A percentile compares a stretch with the other conserved stretches of the same genome.
phyloP scores from a whole-genome alignment of 2,329 filamentous ascomycete genomes.

The Elsinoe batatas region DNA sequence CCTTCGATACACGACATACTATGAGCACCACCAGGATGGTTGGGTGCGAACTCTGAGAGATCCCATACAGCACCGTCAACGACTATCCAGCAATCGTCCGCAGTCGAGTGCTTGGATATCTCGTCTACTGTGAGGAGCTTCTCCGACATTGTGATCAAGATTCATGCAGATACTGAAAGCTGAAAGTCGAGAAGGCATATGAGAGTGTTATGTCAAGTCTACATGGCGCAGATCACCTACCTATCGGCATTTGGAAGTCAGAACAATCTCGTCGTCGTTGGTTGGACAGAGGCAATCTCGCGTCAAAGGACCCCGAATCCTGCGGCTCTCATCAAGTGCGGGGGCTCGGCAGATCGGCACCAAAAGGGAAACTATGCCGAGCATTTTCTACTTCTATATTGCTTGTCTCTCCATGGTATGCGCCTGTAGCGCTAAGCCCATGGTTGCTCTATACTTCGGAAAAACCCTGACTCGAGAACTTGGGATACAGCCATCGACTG shows the following conservation, averaged over 20 bases:
- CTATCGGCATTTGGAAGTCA: neutral
- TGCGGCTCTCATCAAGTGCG: neutral
- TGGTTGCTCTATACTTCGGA: no score
- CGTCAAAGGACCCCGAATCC: constrained; percentile 1
- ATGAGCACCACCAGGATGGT: constrained; percentile 51
- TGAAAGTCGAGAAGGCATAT: neutral
- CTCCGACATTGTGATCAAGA: neutral
- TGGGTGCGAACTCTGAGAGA: constrained; percentile 54
- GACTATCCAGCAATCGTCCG: constrained; percentile 51
- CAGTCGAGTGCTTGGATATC: constrained; percentile 25
- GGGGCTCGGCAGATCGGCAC: neutral
- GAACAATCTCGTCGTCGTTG: neutral
- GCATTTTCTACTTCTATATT: neutral
- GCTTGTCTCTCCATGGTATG: no score
- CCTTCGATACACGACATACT: constrained; percentile 26
- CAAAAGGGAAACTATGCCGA: constrained; percentile 1
- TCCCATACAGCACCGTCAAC: constrained; percentile 60
- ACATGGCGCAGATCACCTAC: neutral
- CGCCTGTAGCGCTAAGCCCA: no score
- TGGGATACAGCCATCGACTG: neutral
- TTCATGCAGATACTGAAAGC: no score
- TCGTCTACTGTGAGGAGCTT: constrained; percentile 21
- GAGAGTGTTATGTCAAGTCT: neutral
- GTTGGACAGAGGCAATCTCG: neutral
- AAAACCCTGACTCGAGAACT: no score